Percentiles rank a stretch among this genome's conserved stretches.
Evolutionary conservation across 352 stramenopile species (phyloP).

Genomic region (Pythium chondricola): DNA sequence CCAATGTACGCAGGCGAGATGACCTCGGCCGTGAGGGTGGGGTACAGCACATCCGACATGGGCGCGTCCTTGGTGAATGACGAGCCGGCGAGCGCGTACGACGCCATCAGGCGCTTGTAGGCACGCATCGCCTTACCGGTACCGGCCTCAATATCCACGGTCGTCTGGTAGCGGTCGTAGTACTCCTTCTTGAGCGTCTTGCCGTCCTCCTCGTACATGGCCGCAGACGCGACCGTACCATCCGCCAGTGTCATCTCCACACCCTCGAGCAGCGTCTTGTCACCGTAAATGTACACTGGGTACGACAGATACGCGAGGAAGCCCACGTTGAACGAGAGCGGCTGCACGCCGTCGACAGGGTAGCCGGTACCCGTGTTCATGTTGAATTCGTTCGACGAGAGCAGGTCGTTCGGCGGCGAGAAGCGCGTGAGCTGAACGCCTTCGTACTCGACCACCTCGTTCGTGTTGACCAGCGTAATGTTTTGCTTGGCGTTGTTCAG

Average conservation of each 20-base stretch:
- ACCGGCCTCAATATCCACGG: conserved; percentile 61
- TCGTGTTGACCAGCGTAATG: conserved; percentile 41
- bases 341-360: conserved; percentile 48
- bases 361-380: conserved; percentile 26
- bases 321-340: conserved; percentile 35
- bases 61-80: conserved; percentile 23
- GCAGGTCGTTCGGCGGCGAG: conserved; percentile 26
- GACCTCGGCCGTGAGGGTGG: conserved; percentile 40
- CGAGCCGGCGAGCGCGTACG: conserved; percentile 45
- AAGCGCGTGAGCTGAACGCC: conserved; percentile 54
- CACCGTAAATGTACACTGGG: conserved; percentile 52
- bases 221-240: conserved; percentile 30
- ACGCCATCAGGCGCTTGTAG: conserved; percentile 51
- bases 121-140: conserved; percentile 69
- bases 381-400: conserved; percentile 24
- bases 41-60: conserved; percentile 66
- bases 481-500: conserved; percentile 52
- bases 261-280: conserved; percentile 32
- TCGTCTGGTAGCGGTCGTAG: conserved; percentile 40
- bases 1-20: conserved; percentile 58
- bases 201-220: conserved; percentile 39
- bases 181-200: conserved; percentile 35
- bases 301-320: conserved; percentile 59
- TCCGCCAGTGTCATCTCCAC: conserved; percentile 49
- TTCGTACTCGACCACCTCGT: conserved; percentile 25